Base-by-base conservation (phyloP, 2,329 filamentous ascomycete genomes). In the Neobulgaria alba region DNA sequence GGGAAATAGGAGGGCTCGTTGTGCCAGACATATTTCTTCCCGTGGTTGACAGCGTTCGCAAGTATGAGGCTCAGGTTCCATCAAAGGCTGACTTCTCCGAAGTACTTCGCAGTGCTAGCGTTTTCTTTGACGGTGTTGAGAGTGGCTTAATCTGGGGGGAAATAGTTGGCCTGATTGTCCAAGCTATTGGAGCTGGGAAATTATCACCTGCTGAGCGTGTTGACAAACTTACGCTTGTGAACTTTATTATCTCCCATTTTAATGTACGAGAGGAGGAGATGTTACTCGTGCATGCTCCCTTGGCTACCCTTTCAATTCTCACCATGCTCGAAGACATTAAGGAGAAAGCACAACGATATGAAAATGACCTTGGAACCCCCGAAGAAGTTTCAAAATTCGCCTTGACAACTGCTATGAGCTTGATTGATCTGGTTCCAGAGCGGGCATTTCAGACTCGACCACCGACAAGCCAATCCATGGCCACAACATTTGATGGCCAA, bases 111-210 rank as follows among this genome's bases (percentile, higher is more conserved):
- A 96, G 90, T 58, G 92, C 90, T 4, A 94, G 85, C 57, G 82
- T 92, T 30, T 98, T 98, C 64, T 98, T 98, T 52, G 92, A 98
- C 58, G 90, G 90, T 4, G 90, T 96, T 29, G 92, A 98, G 63
- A 94, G 89, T 54, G 83, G 85, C 5, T 69, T 96, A 15, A 95
- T 98, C 34, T 98, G 93, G 69, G 80, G 82, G 35, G 86, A 94
- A 57, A 71, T 95, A 41, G 67, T 86, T 41, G 68, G 76, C 10
- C 70, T 92, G 31, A 67, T 92, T 44, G 70, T 71, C 1, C 71
- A 78, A 52, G 68, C 75, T n/a, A 65, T 79, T 39, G 67, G 68
- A 2, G 64, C 71, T 4, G 68, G 67, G 16, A 63, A 58, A 26
- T 39, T 66, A n/a, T 50, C 56, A 19, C 38, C 57, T 21, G 56